Evolutionary conservation across 352 stramenopile genomes (phyloP).

Genomic region (Pythium biforme): DNA sequence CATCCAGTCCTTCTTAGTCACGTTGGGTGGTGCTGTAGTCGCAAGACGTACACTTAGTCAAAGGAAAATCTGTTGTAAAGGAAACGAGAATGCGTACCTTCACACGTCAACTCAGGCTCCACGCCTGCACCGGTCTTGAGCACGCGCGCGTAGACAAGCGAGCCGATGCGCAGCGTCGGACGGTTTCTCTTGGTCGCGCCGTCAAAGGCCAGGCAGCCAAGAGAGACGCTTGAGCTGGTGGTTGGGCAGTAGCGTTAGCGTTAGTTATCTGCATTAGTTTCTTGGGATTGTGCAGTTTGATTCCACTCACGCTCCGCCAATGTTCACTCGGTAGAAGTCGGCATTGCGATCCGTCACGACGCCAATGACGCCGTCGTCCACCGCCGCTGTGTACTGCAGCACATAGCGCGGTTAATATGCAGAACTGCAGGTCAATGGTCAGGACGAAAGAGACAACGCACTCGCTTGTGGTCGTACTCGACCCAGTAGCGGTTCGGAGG

Average conservation of each 20-base stretch:
- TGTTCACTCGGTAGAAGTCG: constrained; percentile 95
- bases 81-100: constrained; percentile 40
- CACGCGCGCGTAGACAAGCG: constrained; percentile 96
- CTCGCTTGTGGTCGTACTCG: constrained; percentile 85
- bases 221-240: constrained; percentile 57
- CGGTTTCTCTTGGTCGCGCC: constrained; percentile 98
- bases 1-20: constrained; percentile 98
- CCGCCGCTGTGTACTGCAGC: constrained; percentile 58
- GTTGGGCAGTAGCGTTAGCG: constrained; percentile 3
- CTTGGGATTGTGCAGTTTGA: background rate
- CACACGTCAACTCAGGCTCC: constrained; percentile 95
- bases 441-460: constrained; percentile 30
- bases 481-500: constrained; percentile 89
- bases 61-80: background rate
- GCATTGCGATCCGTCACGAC: constrained; percentile 93
- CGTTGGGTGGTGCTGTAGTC: constrained; percentile 61
- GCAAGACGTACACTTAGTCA: background rate
- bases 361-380: constrained; percentile 93
- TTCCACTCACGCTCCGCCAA: constrained; percentile 85
- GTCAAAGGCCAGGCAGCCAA: constrained; percentile 92
- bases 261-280: background rate
- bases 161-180: constrained; percentile 90
- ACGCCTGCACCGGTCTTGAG: constrained; percentile 80
- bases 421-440: background rate
- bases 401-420: background rate